These are phyloP conservation scores for Nevesoporus exiguus DNA, from an alignment of 768 basidiomycete species.

Conservation along the genomic window DNA sequence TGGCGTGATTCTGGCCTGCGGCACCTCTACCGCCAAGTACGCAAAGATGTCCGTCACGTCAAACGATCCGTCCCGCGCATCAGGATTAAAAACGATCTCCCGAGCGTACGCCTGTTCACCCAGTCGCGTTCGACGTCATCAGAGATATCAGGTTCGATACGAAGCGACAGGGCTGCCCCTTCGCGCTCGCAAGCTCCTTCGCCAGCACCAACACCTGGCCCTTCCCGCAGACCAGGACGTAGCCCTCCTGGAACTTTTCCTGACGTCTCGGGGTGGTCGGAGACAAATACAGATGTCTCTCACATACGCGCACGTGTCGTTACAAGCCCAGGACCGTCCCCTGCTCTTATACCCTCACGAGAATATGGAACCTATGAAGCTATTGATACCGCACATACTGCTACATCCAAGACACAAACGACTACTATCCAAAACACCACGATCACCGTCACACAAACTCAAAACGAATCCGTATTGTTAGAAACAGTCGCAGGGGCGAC, in stretches of 20 bases:
- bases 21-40: conserved; percentile 35
- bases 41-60: conserved; percentile 33
- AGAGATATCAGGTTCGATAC: conserved; percentile 22
- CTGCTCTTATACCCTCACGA: conserved; percentile 26
- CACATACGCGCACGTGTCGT: conserved; percentile 13
- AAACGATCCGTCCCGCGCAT: conserved; percentile 30
- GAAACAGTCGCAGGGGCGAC: neutral
- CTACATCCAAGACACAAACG: conserved; percentile 4
- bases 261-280: conserved; percentile 30
- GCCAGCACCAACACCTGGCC: conserved; percentile 12
- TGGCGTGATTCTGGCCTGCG: conserved; percentile 42
- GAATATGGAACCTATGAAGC: conserved; percentile 12
- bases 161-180: conserved; percentile 30
- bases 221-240: conserved; percentile 22
- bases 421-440: conserved; percentile 9
- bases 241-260: conserved; percentile 31
- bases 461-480: conserved; percentile 5
- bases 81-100: conserved; percentile 32
- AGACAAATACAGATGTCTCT: conserved; percentile 28
- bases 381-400: conserved; percentile 11
- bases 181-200: conserved; percentile 23
- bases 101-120: conserved; percentile 27
- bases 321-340: conserved; percentile 20
- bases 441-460: conserved; percentile 10
- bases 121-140: conserved; percentile 16